Evolutionary conservation across 2,329 filamentous ascomycete genomes (phyloP), one percentile per base, ranked within the genome.

Genomic region (Colletotrichum horii): DNA sequence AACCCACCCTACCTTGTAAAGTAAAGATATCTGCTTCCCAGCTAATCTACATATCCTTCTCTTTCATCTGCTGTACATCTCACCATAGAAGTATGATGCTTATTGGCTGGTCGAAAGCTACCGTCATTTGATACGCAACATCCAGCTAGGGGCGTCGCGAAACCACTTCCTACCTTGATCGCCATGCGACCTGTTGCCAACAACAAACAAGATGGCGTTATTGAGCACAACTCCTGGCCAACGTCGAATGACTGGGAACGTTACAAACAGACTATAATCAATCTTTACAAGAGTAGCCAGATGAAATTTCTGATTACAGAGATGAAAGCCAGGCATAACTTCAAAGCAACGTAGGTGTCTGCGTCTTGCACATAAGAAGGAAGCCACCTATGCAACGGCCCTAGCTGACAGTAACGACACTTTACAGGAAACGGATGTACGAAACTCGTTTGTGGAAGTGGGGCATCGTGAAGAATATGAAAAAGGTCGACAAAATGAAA

Each of bases 341-440:
- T 58, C 14, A 58, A 28, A 19, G 55, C 55, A 2, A 26, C 55
- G 55, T 58, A 58, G 6, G 55, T 58, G 8, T 6, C 24, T 26
- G 12, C 8, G 19, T 16, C 43, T 52, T 24, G 12, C 11, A 22
- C 2, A 8, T n/a, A 4, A 7, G 1, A 4, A 22, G 3, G 24
- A 28, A 28, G 1, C 26, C 26, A 28, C 3, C 0, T 6, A 28
- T 16, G 4, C 0, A 19, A 58, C n/a, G 24, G 7, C 7, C 0
- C 55, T 58, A 2, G 3, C 43, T 52, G 11, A 52, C 12, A 4
- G 0, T 8, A 52, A 0, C 0, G 43, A 22, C 12, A 1, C 4
- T 14, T 2, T 14, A 22, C 6, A 52, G 55, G 15, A 58, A 58
- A 11, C 55, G 55, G 1, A 28, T 58, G 55, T 58, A 26, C 55